These are phyloP conservation scores for Eimeria falciformis DNA, from an alignment of 169 alveolate genomes.

Conservation along the genomic window DNA sequence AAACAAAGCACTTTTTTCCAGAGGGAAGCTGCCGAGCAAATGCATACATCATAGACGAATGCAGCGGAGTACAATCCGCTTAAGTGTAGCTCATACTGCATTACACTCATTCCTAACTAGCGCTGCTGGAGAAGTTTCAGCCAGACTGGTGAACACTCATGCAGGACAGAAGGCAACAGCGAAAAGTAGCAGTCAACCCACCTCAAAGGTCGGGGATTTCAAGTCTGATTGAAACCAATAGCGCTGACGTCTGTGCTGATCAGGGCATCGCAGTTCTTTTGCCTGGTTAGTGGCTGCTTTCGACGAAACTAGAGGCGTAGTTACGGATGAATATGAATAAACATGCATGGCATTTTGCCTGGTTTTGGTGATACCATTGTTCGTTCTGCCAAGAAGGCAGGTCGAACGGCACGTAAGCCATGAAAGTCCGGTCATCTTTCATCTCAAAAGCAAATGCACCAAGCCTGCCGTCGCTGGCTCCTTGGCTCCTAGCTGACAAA, in stretches of 20 bases:
- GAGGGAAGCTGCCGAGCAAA: conserved; percentile 77
- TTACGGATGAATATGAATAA: background rate
- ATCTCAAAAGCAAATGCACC: background rate
- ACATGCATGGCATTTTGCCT: background rate
- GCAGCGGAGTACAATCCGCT: too few species aligned
- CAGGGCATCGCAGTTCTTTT: background rate
- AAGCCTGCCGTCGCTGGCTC: too few species aligned
- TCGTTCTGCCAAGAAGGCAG: background rate
- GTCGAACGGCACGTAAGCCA: background rate
- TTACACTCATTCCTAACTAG: too few species aligned
- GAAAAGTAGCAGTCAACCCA: background rate
- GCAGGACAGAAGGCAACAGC: too few species aligned
- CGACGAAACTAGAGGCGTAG: background rate
- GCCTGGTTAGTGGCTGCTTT: conserved; percentile 1
- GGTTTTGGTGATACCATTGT: background rate
- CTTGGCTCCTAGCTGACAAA: too few species aligned
- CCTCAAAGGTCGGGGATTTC: conserved; percentile 58
- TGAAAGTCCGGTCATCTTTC: conserved; percentile 29
- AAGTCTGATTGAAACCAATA: conserved; percentile 42
- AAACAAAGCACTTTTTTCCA: conserved; percentile 77
- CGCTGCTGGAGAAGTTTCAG: too few species aligned
- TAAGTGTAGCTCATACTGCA: too few species aligned
- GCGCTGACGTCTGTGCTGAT: background rate
- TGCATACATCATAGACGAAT: background rate
- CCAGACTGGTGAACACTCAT: too few species aligned